These are phyloP conservation scores for Filobasidium floriforme DNA, from an alignment of 768 basidiomycete species.

Conservation along the genomic window DNA sequence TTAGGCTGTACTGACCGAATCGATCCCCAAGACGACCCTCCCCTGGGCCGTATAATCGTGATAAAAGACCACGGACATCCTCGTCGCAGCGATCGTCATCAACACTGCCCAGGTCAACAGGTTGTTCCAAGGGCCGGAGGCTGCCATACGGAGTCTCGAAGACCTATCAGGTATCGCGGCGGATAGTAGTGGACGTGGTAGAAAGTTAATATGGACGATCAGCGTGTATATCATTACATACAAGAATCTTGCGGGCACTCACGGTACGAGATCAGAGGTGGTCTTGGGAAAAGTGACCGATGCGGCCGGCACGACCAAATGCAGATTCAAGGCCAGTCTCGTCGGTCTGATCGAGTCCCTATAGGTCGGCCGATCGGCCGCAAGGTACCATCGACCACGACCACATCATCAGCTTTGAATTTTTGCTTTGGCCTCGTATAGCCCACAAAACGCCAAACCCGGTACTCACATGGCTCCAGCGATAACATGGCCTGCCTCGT, in stretches of 20 bases:
- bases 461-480: constrained; percentile 18
- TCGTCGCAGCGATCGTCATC: neutral
- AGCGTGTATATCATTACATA: neutral
- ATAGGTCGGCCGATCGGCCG: neutral
- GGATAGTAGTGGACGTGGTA: no score
- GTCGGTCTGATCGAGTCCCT: constrained; percentile 1
- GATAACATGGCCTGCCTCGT: constrained; percentile 19
- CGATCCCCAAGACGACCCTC: neutral
- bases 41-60: constrained; percentile 16
- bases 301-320: constrained; percentile 1
- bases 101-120: constrained; percentile 14
- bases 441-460: neutral
- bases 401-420: neutral
- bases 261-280: constrained; percentile 3
- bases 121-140: constrained; percentile 20
- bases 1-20: neutral
- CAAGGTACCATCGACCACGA: neutral
- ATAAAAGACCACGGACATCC: constrained; percentile 12
- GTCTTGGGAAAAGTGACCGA: constrained; percentile 4
- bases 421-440: no score
- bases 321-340: neutral
- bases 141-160: constrained; percentile 13
- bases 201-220: neutral
- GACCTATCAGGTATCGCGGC: neutral
- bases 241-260: neutral